Evolutionary conservation across 2,329 filamentous ascomycete species (phyloP).

Genomic region (Basipetospora chlamydospora): DNA sequence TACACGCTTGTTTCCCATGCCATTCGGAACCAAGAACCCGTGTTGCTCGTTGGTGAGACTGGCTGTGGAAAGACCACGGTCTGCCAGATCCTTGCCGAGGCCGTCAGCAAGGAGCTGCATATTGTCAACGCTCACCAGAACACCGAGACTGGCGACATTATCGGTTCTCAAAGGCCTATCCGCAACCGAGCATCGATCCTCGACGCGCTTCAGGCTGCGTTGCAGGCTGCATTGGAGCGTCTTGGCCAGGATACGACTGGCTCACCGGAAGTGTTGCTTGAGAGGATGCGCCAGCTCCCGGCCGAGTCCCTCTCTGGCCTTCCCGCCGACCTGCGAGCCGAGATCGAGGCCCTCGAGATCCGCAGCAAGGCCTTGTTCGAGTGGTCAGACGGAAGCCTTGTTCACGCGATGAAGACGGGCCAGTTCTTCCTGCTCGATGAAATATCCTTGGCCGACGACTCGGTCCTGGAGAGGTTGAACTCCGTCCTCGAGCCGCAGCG

Average conservation of each 20-base stretch:
- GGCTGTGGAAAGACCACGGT: constrained; percentile 97
- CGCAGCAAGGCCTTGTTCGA: constrained; percentile 82
- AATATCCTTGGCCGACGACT: constrained; percentile 94
- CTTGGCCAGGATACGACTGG: constrained; percentile 16
- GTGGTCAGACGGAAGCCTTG: constrained; percentile 88
- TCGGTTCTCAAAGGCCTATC: constrained; percentile 84
- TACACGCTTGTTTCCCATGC: constrained; percentile 83
- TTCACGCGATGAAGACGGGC: constrained; percentile 82
- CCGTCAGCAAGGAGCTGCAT: constrained; percentile 59
- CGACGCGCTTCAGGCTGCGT: constrained; percentile 47
- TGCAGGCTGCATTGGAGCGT: constrained; percentile 31
- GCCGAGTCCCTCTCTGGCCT: constrained; percentile 26
- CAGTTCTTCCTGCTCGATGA: constrained; percentile 92
- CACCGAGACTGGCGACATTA: constrained; percentile 91
- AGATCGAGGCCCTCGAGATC: constrained; percentile 31
- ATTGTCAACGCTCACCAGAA: constrained; percentile 98
- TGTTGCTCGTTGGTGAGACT: constrained; percentile 89
- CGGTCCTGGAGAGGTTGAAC: constrained; percentile 88
- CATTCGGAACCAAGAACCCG: constrained; percentile 79
- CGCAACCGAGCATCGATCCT: constrained; percentile 67
- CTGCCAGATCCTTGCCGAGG: constrained; percentile 79
- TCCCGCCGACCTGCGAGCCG: constrained; percentile 30
- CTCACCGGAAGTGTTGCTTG: constrained; percentile 10
- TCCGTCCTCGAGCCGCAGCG: constrained; percentile 85
- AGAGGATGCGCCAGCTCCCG: constrained; percentile 30